Base-by-base conservation (phyloP, 768 basidiomycete species). In the Panaeolus cyanescens region DNA sequence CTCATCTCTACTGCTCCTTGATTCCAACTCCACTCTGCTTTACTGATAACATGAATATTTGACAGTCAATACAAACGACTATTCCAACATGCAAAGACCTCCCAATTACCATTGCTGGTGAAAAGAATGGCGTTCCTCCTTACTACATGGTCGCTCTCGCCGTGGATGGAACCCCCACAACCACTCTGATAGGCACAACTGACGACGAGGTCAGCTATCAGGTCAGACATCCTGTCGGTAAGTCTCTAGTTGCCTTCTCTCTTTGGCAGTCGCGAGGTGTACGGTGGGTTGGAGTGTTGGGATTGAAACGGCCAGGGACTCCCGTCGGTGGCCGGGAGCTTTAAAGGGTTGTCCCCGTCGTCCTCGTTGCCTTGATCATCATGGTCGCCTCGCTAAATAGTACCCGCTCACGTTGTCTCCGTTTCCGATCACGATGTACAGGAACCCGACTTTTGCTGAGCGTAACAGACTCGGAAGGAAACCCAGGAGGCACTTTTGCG, bases 71-170 rank as follows among this genome's bases (percentile, higher is more conserved):
- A 17, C 31, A 60, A 61, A 45, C 54, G 19, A 60, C 64, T 32
- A 62, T 76, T 15, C 63, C 68, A 42, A 61, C 70, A 31, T 76
- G 73, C 63, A 58, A 58, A 31, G 57, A 61, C 31, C 39, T 73
- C 32, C 56, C 55, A n/a, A 67, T 74, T 37, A 33, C 63, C 32
- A 67, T 76, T 30, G 61, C 62, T 28, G 63, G 58, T 17, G 61
- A 53, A 13, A 63, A 59, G 17, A 69, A 55, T 57, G 71, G 70
- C 7, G 56, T 65, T 9, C 73, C 75, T 5, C 80, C 79, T 2
- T 84, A 77, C 60, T 76, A 76, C 62, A 70, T 83, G 70, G 70
- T 83, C 13, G 77, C 79, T 1, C 76, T 79, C 45, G 74, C 77
- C 42, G 63, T 72, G 12, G 74, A 70, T 15, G 77, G 76, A 15